A percentile compares a stretch with the other conserved stretches of the same genome.
Conservation (phyloP, 2,329 filamentous ascomycete species). For the Paraphaeosphaeria sporulosa region DNA sequence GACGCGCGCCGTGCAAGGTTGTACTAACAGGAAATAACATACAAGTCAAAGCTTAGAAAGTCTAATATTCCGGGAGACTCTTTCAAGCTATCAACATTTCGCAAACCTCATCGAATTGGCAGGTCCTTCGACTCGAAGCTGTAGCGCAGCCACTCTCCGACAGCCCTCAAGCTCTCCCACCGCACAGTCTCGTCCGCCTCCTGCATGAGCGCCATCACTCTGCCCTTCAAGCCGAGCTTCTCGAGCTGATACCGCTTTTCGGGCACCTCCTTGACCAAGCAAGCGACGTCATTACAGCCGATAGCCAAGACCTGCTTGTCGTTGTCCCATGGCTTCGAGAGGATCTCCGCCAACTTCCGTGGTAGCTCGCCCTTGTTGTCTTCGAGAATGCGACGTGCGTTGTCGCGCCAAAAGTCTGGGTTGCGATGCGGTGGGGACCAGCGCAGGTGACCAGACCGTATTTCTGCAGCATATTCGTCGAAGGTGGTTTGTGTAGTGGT, state of each 20-base stretch:
- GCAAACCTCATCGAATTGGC: conserved; percentile 33
- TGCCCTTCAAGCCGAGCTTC: conserved; percentile 81
- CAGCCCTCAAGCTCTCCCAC: conserved; percentile 89
- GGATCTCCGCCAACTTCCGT: conserved; percentile 83
- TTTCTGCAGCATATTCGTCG: conserved; percentile 78
- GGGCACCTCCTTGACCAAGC: conserved; percentile 85
- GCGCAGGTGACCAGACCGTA: conserved; percentile 84
- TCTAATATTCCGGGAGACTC: neutral
- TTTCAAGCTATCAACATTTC: neutral
- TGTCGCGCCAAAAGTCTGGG: conserved; percentile 88
- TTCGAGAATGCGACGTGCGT: conserved; percentile 85
- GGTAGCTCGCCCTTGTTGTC: conserved; percentile 80
- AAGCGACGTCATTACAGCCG: conserved; percentile 91
- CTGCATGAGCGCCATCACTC: conserved; percentile 93
- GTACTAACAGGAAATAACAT: conserved; percentile 10
- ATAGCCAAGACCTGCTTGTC: conserved; percentile 88
- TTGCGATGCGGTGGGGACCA: conserved; percentile 94
- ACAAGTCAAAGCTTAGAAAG: neutral
- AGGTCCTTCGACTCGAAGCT: conserved; percentile 53
- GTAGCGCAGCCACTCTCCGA: conserved; percentile 80
- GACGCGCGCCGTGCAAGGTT: conserved; percentile 8
- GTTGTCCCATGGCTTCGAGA: conserved; percentile 83
- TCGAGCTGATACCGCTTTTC: conserved; percentile 83
- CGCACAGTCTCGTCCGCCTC: conserved; percentile 86
- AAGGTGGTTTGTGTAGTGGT: conserved; percentile 73